These are phyloP conservation scores for Tolypocladium capitatum DNA, from an alignment of 2,329 filamentous ascomycete genomes.

Conservation along the genomic window DNA sequence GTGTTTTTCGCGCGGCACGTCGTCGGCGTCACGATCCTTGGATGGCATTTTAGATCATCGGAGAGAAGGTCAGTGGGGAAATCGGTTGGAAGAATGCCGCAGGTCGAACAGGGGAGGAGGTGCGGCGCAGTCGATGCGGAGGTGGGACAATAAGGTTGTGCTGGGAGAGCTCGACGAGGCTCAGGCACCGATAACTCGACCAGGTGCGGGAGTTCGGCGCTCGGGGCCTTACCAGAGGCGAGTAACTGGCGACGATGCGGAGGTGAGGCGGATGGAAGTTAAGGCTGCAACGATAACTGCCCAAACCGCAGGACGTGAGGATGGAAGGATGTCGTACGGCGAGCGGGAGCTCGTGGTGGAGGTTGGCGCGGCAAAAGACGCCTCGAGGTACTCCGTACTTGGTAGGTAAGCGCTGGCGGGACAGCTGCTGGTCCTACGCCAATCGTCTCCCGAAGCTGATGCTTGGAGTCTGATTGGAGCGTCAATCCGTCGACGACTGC, in stretches of 20 bases:
- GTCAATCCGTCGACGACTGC: not conserved
- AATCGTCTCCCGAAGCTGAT: not conserved
- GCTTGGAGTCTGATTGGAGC: not conserved
- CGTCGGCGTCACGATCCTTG: constrained; percentile 28
- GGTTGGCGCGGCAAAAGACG: not conserved
- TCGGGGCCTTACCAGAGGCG: not conserved
- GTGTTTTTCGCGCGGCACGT: constrained; percentile 26
- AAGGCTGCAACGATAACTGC: constrained; percentile 1
- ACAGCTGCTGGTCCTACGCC: not conserved
- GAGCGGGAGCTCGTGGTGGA: not conserved
- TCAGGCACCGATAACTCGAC: not conserved
- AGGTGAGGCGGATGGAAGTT: not conserved
- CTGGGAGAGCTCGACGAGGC: not conserved
- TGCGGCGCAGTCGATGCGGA: not conserved
- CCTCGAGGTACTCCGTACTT: not conserved
- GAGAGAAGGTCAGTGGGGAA: constrained; percentile 2
- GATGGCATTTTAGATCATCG: constrained; percentile 25
- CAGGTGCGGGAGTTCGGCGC: not conserved
- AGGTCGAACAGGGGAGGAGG: not conserved
- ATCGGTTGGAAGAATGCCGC: not conserved
- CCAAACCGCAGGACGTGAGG: not conserved
- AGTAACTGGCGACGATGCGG: not conserved
- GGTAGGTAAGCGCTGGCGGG: not conserved
- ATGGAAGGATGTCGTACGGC: not conserved
- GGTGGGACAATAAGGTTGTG: not conserved